These are phyloP conservation scores for Candida oleophila DNA, from an alignment of 805 yeast genomes.

Conservation along the genomic window DNA sequence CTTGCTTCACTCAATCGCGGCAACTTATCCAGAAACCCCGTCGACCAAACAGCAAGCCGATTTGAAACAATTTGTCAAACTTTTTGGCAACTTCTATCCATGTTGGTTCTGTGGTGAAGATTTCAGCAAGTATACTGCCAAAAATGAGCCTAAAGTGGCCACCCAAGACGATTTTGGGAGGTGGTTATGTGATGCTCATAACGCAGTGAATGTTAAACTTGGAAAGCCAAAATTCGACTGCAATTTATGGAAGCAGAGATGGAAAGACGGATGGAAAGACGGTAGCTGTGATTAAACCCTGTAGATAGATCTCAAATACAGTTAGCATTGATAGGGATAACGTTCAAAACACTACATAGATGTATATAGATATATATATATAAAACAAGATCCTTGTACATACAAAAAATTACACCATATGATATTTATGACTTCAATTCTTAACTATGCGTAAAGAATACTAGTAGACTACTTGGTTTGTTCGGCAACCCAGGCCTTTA, in stretches of 20 bases:
- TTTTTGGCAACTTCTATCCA: slow-evolving; percentile 83
- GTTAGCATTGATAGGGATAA: no score
- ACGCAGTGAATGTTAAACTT: slow-evolving; percentile 81
- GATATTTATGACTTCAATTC: no score
- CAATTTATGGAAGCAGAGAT: slow-evolving; percentile 84
- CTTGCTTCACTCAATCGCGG: slow-evolving; percentile 84
- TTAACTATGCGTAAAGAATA: no score
- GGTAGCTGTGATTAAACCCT: slow-evolving; percentile 44
- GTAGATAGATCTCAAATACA: not conserved
- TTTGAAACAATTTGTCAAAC: slow-evolving; percentile 62
- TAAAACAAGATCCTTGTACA: no score
- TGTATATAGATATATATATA: not conserved
- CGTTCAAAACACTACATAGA: no score
- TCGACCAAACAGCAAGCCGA: slow-evolving; percentile 61
- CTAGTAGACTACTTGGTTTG: not conserved
- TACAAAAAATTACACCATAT: no score
- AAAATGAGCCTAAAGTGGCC: slow-evolving; percentile 54
- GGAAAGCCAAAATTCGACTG: slow-evolving; percentile 90
- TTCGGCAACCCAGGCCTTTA: slow-evolving; percentile 27
- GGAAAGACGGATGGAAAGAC: slow-evolving; percentile 93
- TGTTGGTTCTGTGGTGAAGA: slow-evolving; percentile 93
- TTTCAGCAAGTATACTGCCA: slow-evolving; percentile 59
- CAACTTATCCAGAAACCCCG: slow-evolving; percentile 79
- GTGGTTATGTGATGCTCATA: slow-evolving; percentile 96
- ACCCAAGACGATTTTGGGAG: slow-evolving; percentile 77